Evolutionary conservation across 306 rosid genomes (phyloP), one percentile per base, ranked within the genome.

Genomic region (Begonia loranthoides): DNA sequence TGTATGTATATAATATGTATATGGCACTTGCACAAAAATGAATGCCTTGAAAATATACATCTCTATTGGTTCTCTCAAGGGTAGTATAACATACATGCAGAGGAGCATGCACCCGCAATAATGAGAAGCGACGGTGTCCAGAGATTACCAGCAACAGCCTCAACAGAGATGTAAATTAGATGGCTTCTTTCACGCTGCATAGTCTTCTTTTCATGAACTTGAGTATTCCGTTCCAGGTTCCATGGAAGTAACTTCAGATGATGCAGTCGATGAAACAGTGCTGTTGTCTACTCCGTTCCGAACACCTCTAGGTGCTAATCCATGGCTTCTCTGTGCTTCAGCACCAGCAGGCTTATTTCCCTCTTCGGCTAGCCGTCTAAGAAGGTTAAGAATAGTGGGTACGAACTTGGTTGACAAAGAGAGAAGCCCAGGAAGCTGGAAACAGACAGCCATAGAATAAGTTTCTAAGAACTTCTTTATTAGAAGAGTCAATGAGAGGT

Each of bases 371-470:
- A 92, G 76, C 63, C 69, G 83, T 75, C 55, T 79, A 13, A 92
- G 55, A 13, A 92, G 64, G 70, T 77, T 75, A 82, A 92, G 73
- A 60, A 87, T 61, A 14, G 99, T 87, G 56, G 99, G 99, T 45
- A 92, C 40, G 47, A 92, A 67, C 73, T 81, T 86, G 66, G 66
- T 50, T 10, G 89, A 80, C 79, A 92, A 67, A 21, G 96, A 80
- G 54, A 92, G 57, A 62, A 92, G 61, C 54, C 96, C 99, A 0
- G 99, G 87, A 54, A 92, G 81, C 99, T 92, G 96, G 62, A 13
- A 21, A 51, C 28, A 56, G 15, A 64, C 10, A 10, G 47, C 21
- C 21, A 53, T 33, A 50, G 41, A 28, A 63, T 59, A 63, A 65
- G 38, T 45, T 34, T 17, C 15, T 39, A 7, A 28, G 36, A 28